These are phyloP conservation scores for Trichosporon sp. DNA, from an alignment of 1,284 basidiomycete species.

Conservation along the genomic window DNA sequence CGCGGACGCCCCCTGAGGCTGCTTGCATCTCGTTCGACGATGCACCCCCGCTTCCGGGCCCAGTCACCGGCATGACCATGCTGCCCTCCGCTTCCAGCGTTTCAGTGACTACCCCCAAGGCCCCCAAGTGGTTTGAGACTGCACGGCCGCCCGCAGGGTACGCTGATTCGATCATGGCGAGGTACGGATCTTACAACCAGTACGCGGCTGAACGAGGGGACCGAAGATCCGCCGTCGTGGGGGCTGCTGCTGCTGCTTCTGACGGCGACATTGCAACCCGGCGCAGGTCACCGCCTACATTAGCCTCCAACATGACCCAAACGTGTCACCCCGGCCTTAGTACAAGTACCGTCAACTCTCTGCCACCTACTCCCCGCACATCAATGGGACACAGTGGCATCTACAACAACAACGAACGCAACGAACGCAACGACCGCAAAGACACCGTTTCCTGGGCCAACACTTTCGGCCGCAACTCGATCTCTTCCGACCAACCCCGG, in stretches of 20 bases:
- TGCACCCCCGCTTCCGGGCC: background rate
- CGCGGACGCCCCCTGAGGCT: background rate
- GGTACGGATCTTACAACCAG: conserved; percentile 13
- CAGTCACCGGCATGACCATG: background rate
- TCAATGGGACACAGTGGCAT: background rate
- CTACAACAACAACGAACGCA: background rate
- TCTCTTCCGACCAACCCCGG: background rate
- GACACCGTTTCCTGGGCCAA: background rate
- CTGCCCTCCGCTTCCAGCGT: background rate
- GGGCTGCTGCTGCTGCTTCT: background rate
- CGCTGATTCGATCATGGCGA: background rate
- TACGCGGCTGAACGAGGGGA: background rate
- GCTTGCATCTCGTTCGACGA: conserved; percentile 4
- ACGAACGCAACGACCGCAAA: background rate
- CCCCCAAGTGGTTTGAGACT: conserved; percentile 1
- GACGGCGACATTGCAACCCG: background rate
- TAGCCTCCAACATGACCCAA: background rate
- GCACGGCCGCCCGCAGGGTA: conserved; percentile 7
- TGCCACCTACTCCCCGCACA: background rate
- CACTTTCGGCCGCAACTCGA: background rate
- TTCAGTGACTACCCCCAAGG: background rate
- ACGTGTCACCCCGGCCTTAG: conserved; percentile 5
- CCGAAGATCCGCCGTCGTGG: background rate
- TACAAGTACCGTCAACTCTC: conserved; percentile 15
- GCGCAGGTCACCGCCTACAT: conserved; percentile 3